Evolutionary conservation across 2,329 filamentous ascomycete genomes (phyloP).

Genomic region (Neurospora sp.): DNA sequence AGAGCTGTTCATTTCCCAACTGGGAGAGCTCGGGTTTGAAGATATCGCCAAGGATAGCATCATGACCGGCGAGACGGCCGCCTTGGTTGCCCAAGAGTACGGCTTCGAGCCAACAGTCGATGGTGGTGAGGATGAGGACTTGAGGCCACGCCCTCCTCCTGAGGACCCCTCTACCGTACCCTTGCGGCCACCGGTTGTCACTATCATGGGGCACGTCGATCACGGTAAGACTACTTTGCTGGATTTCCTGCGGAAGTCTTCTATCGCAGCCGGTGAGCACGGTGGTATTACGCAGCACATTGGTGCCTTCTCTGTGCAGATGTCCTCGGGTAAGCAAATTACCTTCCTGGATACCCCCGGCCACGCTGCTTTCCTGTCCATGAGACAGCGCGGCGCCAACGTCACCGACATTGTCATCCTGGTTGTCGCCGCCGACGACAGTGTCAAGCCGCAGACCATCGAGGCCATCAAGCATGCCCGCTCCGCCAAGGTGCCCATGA

Average conservation of each 20-base stretch:
- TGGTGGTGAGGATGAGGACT: conserved; percentile 53
- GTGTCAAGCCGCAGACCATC: conserved; percentile 92
- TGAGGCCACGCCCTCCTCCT: conserved; percentile 58
- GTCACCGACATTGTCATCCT: conserved; percentile 95
- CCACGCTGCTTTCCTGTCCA: conserved; percentile 88
- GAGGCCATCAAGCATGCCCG: conserved; percentile 94
- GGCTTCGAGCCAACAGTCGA: conserved; percentile 80
- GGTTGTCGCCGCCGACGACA: conserved; percentile 93
- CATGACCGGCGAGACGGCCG: conserved; percentile 82
- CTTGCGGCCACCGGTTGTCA: conserved; percentile 79
- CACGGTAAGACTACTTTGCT: conserved; percentile 96
- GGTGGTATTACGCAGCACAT: conserved; percentile 98
- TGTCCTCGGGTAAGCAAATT: conserved; percentile 79
- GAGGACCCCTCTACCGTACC: conserved; percentile 62
- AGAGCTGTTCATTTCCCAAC: conserved; percentile 60
- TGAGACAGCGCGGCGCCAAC: conserved; percentile 90
- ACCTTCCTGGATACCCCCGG: conserved; percentile 97
- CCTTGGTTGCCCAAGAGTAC: conserved; percentile 83
- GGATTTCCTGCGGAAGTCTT: conserved; percentile 87
- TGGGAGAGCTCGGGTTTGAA: conserved; percentile 84
- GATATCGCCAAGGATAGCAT: conserved; percentile 74
- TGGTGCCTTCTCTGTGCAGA: conserved; percentile 84
- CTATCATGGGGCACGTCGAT: conserved; percentile 98
- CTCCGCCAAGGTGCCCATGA: conserved; percentile 80
- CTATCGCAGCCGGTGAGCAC: conserved; percentile 81